phyloP scores from a whole-genome alignment of 1,284 basidiomycete species.

The Cutaneotrichosporon cavernicola region DNA sequence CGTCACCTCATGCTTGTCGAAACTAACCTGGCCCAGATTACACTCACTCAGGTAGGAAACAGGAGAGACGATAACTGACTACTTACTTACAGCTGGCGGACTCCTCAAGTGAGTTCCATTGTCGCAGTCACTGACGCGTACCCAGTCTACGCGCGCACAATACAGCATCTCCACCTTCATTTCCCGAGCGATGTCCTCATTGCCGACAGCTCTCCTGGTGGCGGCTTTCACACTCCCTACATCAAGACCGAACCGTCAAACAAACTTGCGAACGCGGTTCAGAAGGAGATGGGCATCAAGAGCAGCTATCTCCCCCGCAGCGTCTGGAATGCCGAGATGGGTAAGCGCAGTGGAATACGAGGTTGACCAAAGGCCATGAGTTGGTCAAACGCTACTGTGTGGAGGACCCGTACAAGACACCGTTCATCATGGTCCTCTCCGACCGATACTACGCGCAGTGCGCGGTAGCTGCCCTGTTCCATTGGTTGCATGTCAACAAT shows the following conservation, averaged over 20 bases:
- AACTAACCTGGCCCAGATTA: slow-evolving; percentile 15
- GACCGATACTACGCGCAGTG: slow-evolving; percentile 87
- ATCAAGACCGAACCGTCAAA: slow-evolving; percentile 11
- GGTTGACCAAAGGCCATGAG: slow-evolving; percentile 62
- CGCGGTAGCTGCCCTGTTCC: slow-evolving; percentile 79
- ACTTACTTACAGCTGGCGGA: slow-evolving; percentile 64
- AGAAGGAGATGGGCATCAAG: slow-evolving; percentile 69
- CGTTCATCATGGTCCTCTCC: slow-evolving; percentile 68
- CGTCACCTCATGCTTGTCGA: slow-evolving; percentile 40
- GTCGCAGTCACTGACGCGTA: not conserved
- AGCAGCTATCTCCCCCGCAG: slow-evolving; percentile 69
- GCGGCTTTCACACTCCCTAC: slow-evolving; percentile 23
- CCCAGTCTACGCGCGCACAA: slow-evolving; percentile 72
- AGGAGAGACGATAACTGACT: not conserved
- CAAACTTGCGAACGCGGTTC: slow-evolving; percentile 67
- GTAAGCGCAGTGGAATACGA: slow-evolving; percentile 5
- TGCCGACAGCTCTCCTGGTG: slow-evolving; percentile 57
- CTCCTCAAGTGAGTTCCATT: slow-evolving; percentile 58
- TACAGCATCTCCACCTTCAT: slow-evolving; percentile 80
- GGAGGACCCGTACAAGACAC: slow-evolving; percentile 71
- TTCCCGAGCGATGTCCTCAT: slow-evolving; percentile 70
- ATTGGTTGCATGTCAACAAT: slow-evolving; percentile 66
- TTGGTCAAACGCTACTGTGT: slow-evolving; percentile 72
- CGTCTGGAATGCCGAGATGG: slow-evolving; percentile 76
- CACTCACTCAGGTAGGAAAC: slow-evolving; percentile 26